Base-by-base conservation (phyloP, 1,139 yeast species). In the Scheffersomyces cryptocercus region DNA sequence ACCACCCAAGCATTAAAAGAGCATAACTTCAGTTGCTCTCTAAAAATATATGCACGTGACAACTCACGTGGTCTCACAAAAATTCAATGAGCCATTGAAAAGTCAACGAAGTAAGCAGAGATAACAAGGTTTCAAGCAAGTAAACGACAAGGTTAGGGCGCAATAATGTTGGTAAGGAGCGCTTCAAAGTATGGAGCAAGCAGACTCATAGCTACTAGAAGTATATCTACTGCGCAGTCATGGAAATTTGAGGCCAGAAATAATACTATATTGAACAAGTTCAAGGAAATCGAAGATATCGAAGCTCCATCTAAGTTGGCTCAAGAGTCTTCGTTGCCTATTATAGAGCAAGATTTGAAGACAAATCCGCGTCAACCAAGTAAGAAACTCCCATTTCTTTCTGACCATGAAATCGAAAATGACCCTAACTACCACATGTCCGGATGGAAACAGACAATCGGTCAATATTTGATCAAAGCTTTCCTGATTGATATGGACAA, bases 401-500 rank as follows among this genome's bases (percentile, higher is more conserved):
- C 84, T 0, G 75, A 72, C 50, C 74, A 78, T 43, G 74, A 76
- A 46, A 82, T 82, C 49, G 95, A 87, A 62, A 75, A 75, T 39
- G 78, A 75, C 41, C 66, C 72, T 14, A 59, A 58, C 40, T 85
- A 78, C 55, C 68, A 75, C 48, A 73, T 89, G 63, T 82, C 95
- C 0, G 68, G 73, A 36, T 85, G 90, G 83, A 81, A 85, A 53
- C 85, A 82, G 57, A 70, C 75, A 5, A 62, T 89, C 33, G 96
- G 97, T 50, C 93, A 88, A 62, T 64, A 77, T 42, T 75, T 88
- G 30, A 80, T 91, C 49, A 75, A 79, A 31, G 48, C 81, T 1
- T 84, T 91, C 61, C 75, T 80, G 51, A 71, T 93, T 47, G 97
- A 93, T 66, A 89, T 91, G 95, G 98, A 91, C 68, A 81, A 82